These are phyloP conservation scores for Candida awuae DNA, from an alignment of 805 yeast species.

Conservation along the genomic window DNA sequence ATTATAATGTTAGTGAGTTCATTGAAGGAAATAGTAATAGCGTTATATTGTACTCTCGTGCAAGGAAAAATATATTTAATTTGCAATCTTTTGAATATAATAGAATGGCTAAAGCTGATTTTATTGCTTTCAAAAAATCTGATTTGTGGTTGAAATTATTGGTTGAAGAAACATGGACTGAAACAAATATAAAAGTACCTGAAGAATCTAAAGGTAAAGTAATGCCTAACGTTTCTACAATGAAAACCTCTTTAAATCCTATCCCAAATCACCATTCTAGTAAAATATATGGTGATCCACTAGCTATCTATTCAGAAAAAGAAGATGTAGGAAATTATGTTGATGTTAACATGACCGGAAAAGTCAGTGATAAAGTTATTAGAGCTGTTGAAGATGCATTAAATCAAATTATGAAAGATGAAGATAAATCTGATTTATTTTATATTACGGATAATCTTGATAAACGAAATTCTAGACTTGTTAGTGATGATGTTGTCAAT, in stretches of 20 bases:
- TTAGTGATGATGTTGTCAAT: conserved; percentile 25
- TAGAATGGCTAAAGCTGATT: conserved; percentile 44
- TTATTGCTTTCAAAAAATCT: conserved; percentile 54
- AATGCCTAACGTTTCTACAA: too few relatives aligned
- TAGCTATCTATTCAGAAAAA: conserved; percentile 25
- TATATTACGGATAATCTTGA: not conserved
- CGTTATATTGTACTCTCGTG: conserved; percentile 36
- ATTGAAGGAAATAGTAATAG: conserved; percentile 21
- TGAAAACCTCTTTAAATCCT: too few relatives aligned
- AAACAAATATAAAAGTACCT: too few relatives aligned
- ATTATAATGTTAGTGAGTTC: conserved; percentile 32
- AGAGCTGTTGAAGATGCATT: conserved; percentile 64
- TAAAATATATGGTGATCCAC: conserved; percentile 24
- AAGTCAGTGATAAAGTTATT: conserved; percentile 39
- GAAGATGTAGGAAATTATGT: conserved; percentile 20
- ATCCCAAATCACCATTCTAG: too few relatives aligned
- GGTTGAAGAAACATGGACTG: conserved; percentile 33
- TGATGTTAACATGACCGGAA: conserved; percentile 26
- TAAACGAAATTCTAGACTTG: conserved; percentile 18
- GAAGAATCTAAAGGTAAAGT: too few relatives aligned
- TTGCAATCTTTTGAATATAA: conserved; percentile 48
- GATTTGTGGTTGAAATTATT: conserved; percentile 45
- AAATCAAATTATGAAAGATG: conserved; percentile 44
- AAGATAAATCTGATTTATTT: conserved; percentile 11
- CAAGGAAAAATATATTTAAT: conserved; percentile 51